phyloP scores from a whole-genome alignment of 495 filamentous ascomycete genomes.

The Hypoxylon fragiforme region DNA sequence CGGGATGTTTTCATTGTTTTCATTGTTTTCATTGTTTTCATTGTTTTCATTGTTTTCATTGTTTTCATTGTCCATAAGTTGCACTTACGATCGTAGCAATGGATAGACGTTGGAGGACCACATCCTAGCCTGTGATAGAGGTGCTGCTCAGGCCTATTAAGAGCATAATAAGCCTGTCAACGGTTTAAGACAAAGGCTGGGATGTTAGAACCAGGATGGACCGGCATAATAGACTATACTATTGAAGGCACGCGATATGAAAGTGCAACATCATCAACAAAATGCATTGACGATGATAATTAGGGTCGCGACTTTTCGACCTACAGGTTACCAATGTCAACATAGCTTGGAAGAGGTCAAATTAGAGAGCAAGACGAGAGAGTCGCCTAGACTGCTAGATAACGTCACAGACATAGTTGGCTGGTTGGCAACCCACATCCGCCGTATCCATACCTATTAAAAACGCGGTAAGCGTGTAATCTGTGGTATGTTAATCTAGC shows the following conservation, averaged over 20 bases:
- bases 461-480: slow-evolving; percentile 34
- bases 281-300: slow-evolving; percentile 34
- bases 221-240: slow-evolving; percentile 31
- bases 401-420: slow-evolving; percentile 19
- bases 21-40: too few species aligned
- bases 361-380: slow-evolving; percentile 14
- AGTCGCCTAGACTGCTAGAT: slow-evolving; percentile 4
- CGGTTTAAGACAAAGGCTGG: slow-evolving; percentile 10
- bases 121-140: slow-evolving; percentile 5
- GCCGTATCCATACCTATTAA: slow-evolving; percentile 16
- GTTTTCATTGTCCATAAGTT: too few species aligned
- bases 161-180: too few species aligned
- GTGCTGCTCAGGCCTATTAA: slow-evolving; percentile 19
- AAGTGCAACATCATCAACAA: slow-evolving; percentile 29
- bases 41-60: too few species aligned
- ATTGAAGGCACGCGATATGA: slow-evolving; percentile 34
- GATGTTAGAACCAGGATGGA: slow-evolving; percentile 14
- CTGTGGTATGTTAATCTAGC: slow-evolving; percentile 26
- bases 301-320: slow-evolving; percentile 25
- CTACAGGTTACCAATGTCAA: slow-evolving; percentile 16
- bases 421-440: slow-evolving; percentile 22
- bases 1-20: too few species aligned
- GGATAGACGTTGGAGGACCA: background rate
- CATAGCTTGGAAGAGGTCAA: slow-evolving; percentile 14
- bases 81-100: too few species aligned